A percentile compares a stretch with the other conserved stretches of the same genome.
These are phyloP conservation scores for Cystofilobasidium bisporidii DNA, from an alignment of 768 basidiomycete species.

Conservation along the genomic window DNA sequence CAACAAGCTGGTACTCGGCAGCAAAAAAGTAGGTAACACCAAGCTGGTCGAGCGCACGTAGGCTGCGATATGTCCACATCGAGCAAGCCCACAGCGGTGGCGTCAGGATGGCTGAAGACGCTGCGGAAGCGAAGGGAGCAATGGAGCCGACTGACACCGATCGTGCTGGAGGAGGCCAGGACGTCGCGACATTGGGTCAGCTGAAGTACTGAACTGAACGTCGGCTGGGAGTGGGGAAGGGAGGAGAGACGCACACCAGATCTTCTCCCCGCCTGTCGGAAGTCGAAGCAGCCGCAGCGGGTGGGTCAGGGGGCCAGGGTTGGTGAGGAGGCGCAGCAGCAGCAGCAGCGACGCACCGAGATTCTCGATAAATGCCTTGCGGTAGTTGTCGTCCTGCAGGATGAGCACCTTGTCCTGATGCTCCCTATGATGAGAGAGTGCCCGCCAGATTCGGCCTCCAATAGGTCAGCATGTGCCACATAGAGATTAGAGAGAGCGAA, in stretches of 20 bases:
- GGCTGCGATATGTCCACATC: neutral
- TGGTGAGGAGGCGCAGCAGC: neutral
- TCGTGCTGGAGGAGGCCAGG: neutral
- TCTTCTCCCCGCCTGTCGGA: neutral
- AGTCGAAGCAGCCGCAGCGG: neutral
- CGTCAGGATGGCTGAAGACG: neutral
- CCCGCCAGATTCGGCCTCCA: too few relatives aligned
- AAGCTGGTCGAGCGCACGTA: conserved; percentile 9
- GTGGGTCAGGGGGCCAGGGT: neutral
- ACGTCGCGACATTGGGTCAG: too few relatives aligned
- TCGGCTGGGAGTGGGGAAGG: neutral
- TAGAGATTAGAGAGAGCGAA: neutral
- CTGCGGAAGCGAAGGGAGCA: too few relatives aligned
- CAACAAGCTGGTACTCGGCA: neutral
- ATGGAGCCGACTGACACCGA: neutral
- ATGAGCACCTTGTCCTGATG: neutral
- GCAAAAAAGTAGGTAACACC: neutral
- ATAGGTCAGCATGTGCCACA: neutral
- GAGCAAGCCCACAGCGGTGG: too few relatives aligned
- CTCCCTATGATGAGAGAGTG: neutral
- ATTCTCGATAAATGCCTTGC: neutral
- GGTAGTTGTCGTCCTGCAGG: neutral
- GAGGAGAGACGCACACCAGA: neutral
- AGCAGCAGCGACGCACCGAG: neutral
- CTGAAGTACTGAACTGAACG: too few relatives aligned